Evolutionary conservation across 2,329 filamentous ascomycete genomes (phyloP), one percentile per base, ranked within the genome.

Genomic region (Calonectria pteridis): DNA sequence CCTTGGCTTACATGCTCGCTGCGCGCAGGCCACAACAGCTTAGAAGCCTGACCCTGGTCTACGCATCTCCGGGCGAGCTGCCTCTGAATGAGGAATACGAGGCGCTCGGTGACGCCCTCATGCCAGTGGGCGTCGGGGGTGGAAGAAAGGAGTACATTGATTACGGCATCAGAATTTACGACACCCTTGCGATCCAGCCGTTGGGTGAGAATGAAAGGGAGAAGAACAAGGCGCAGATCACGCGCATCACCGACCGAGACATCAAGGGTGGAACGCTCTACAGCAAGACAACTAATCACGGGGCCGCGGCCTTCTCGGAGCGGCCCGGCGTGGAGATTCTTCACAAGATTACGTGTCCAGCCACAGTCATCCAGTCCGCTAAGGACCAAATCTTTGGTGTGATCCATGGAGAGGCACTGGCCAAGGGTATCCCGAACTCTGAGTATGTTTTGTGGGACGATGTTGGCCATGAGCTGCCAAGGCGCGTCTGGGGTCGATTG

Each of bases 301-400:
- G 80, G 1, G 75, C 71, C 29, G 80, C 77, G 10, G 75, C 78
- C 2, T 77, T 76, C 13, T 72, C 58, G 3, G 59, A 71, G 16
- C 78, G 81, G 78, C 79, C 81, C 20, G 77, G 79, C 1, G 72
- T 51, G 23, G 75, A 81, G 29, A 63, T 65, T 10, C 76, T 82
- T 37, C 74, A 76, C 35, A 18, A 73, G 4, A 66, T 83, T 29
- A 74, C 55, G 2, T 83, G 80, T 23, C 79, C 81, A 14, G 74
- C 81, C 1, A 78, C 78, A 0, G 81, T 83, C 16, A 73, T 83
- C 29, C 81, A 82, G 55, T 78, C 78, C 4, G 78, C 58, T 4
- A 79, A 82, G 33, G 82, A 83, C 40, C 82, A 81, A 58, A 65
- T 79, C 7, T 82, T 83, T 73, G 77, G 79, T 0, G 64, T 74